These are phyloP conservation scores for Candida oleophila DNA, from an alignment of 805 yeast genomes.

Conservation along the genomic window DNA sequence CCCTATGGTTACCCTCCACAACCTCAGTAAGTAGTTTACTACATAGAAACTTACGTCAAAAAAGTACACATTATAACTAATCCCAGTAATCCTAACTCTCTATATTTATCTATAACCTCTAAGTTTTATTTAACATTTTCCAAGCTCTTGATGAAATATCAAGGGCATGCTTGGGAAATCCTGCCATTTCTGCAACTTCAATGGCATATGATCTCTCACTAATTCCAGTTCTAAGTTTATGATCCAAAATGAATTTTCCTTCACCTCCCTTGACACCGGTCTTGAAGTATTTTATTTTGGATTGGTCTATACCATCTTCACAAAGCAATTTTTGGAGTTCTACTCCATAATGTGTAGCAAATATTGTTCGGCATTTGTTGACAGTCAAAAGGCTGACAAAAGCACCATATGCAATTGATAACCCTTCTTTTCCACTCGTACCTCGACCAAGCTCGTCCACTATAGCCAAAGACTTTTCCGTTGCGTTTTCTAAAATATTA, in stretches of 20 bases:
- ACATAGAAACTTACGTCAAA: neutral
- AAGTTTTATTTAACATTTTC: conserved; percentile 5
- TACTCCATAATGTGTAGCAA: conserved; percentile 79
- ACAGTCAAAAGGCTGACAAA: conserved; percentile 51
- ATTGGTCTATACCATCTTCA: conserved; percentile 25
- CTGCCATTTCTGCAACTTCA: conserved; percentile 74
- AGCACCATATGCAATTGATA: conserved; percentile 81
- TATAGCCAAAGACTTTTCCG: conserved; percentile 59
- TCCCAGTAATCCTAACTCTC: no score
- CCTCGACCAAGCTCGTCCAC: conserved; percentile 85
- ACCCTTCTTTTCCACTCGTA: conserved; percentile 80
- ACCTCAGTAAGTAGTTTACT: neutral
- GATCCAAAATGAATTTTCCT: conserved; percentile 46
- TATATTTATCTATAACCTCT: no score
- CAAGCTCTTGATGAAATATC: conserved; percentile 43
- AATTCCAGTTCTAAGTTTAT: conserved; percentile 63
- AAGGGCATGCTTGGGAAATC: conserved; percentile 66
- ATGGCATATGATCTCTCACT: conserved; percentile 74
- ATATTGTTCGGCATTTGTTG: conserved; percentile 70
- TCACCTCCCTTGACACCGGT: conserved; percentile 26
- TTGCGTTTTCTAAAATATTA: conserved; percentile 53
- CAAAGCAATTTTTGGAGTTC: conserved; percentile 38
- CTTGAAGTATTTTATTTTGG: conserved; percentile 25
- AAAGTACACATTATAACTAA: neutral
- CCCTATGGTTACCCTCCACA: neutral